These are phyloP conservation scores for Xylaria sp. DNA, from an alignment of 2,329 filamentous ascomycete genomes.

Conservation along the genomic window DNA sequence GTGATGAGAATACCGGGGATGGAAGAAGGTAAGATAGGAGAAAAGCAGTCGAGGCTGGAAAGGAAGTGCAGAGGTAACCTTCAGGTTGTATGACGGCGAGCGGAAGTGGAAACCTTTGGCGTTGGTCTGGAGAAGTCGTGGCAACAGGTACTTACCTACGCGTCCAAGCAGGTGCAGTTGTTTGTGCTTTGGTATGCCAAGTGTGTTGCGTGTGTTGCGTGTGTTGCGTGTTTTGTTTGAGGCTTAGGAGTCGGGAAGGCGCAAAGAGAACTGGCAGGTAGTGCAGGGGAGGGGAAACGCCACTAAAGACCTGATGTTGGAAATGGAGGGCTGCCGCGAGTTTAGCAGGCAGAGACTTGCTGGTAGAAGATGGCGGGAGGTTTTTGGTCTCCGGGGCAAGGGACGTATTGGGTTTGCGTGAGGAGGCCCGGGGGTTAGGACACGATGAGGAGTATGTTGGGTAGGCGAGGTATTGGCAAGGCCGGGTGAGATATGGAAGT, in stretches of 20 bases:
- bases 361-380: not conserved
- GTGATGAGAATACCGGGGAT: not conserved
- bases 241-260: not conserved
- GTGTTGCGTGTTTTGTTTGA: not conserved
- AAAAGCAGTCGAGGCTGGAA: not conserved
- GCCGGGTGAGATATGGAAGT: not conserved
- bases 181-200: too few relatives aligned
- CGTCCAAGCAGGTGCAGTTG: too few relatives aligned
- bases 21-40: not conserved
- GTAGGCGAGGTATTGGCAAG: not conserved
- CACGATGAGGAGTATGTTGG: not conserved
- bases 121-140: too few relatives aligned
- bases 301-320: not conserved
- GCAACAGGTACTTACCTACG: too few relatives aligned
- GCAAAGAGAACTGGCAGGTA: not conserved
- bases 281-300: not conserved
- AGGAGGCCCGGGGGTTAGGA: not conserved
- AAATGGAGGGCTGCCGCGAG: not conserved
- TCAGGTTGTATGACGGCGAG: too few relatives aligned
- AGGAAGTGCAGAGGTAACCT: too few relatives aligned
- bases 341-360: not conserved
- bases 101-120: too few relatives aligned
- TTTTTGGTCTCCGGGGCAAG: not conserved
- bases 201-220: too few relatives aligned
- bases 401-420: not conserved